phyloP scores from a whole-genome alignment of 441 rosid species.

The Pelargonium australe region DNA sequence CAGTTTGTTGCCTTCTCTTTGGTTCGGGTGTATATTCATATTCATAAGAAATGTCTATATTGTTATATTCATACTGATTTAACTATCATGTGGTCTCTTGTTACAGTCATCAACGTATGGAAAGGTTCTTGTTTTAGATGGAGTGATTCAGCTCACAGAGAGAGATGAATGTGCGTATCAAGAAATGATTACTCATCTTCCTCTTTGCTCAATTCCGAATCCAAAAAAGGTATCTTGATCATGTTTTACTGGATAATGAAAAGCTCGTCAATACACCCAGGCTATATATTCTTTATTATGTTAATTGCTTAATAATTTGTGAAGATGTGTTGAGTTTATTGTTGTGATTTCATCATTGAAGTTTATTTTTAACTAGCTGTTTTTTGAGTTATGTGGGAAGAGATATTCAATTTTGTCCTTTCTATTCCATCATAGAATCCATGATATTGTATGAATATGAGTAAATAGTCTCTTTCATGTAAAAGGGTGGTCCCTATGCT shows the following conservation, averaged over 20 bases:
- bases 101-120: constrained; percentile 89
- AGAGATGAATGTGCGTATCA: constrained; percentile 98
- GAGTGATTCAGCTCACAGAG: constrained; percentile 90
- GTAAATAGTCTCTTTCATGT: too few species aligned
- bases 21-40: background rate
- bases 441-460: too few species aligned
- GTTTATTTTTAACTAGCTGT: too few species aligned
- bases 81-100: constrained; percentile 4
- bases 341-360: background rate
- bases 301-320: too few species aligned
- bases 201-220: constrained; percentile 79
- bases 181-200: constrained; percentile 95
- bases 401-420: too few species aligned
- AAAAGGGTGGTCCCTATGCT: background rate
- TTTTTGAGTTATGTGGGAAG: too few species aligned
- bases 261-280: background rate
- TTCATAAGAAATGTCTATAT: background rate
- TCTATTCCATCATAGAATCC: background rate
- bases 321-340: background rate
- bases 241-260: background rate
- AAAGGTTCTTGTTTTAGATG: constrained; percentile 85
- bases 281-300: background rate
- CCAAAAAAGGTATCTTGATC: constrained; percentile 59
- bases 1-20: background rate
- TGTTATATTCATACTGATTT: too few species aligned